phyloP scores from a whole-genome alignment of 1,284 basidiomycete genomes.

The Apiotrichum laibachii region DNA sequence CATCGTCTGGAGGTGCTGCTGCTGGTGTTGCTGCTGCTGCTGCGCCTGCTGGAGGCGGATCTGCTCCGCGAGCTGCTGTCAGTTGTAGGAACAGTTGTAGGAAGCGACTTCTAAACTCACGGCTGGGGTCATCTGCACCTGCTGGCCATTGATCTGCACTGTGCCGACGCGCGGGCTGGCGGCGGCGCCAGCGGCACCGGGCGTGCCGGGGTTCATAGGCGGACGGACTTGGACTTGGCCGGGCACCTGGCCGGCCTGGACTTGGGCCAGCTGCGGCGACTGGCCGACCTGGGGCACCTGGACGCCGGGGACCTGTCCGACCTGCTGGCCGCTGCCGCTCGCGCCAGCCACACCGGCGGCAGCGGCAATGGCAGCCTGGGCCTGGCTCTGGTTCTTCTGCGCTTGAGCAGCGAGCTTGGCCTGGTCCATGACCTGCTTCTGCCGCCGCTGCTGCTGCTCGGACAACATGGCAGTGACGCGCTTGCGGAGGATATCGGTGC shows the following conservation, averaged over 20 bases:
- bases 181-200: background rate
- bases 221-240: background rate
- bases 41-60: conserved; percentile 10
- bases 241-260: too few relatives aligned
- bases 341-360: background rate
- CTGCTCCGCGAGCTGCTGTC: conserved; percentile 5
- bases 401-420: background rate
- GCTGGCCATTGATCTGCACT: conserved; percentile 13
- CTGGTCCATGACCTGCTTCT: conserved; percentile 7
- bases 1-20: conserved; percentile 20
- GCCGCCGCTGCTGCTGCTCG: conserved; percentile 8
- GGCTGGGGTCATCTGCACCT: conserved; percentile 21
- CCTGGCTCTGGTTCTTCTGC: conserved; percentile 2
- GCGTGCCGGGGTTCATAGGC: background rate
- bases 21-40: conserved; percentile 15
- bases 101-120: conserved; percentile 2
- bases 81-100: too few relatives aligned
- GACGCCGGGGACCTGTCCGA: background rate
- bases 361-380: background rate
- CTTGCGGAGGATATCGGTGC: conserved; percentile 34
- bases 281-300: background rate
- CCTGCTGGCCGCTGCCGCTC: background rate
- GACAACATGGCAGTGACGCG: conserved; percentile 15
- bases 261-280: background rate
- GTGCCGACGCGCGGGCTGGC: conserved; percentile 16